These are phyloP conservation scores for Mycotypha africana DNA, from an alignment of 371 early-diverging fungal species.

Conservation along the genomic window DNA sequence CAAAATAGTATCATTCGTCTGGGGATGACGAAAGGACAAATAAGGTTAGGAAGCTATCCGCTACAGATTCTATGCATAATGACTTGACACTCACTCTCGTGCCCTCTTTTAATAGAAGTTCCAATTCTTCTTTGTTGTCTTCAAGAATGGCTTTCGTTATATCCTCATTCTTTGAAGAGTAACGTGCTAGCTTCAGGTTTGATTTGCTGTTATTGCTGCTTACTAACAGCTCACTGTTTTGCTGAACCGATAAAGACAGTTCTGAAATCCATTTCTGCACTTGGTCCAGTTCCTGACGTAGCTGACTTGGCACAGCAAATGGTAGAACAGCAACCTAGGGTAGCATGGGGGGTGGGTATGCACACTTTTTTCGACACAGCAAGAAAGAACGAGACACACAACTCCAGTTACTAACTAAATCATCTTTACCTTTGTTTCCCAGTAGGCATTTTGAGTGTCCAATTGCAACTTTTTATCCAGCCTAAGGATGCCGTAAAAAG, in stretches of 20 bases:
- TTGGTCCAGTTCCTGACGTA: conserved; percentile 25
- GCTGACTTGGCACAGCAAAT: conserved; percentile 23
- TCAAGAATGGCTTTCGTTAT: conserved; percentile 15
- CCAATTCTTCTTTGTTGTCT: conserved; percentile 9
- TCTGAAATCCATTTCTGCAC: conserved; percentile 19
- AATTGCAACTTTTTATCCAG: conserved; percentile 57
- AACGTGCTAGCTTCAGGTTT: conserved; percentile 12
- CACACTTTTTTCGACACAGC: too few relatives aligned
- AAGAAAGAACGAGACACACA: too few relatives aligned
- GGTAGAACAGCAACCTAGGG: conserved; percentile 31
- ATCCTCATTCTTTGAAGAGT: conserved; percentile 16
- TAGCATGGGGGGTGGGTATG: background rate
- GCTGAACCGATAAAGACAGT: background rate
- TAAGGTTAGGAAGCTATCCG: too few relatives aligned
- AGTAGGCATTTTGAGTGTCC: conserved; percentile 41
- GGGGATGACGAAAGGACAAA: background rate
- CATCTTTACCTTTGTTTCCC: conserved; percentile 50
- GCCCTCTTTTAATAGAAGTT: conserved; percentile 5
- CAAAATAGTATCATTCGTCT: conserved; percentile 48
- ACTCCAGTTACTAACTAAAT: background rate
- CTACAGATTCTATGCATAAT: too few relatives aligned
- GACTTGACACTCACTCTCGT: too few relatives aligned
- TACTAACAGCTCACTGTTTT: background rate
- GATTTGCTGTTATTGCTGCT: conserved; percentile 2
- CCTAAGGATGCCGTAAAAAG: conserved; percentile 22